phyloP scores from a whole-genome alignment of 352 stramenopile genomes.

The Globisporangium middletonii region DNA sequence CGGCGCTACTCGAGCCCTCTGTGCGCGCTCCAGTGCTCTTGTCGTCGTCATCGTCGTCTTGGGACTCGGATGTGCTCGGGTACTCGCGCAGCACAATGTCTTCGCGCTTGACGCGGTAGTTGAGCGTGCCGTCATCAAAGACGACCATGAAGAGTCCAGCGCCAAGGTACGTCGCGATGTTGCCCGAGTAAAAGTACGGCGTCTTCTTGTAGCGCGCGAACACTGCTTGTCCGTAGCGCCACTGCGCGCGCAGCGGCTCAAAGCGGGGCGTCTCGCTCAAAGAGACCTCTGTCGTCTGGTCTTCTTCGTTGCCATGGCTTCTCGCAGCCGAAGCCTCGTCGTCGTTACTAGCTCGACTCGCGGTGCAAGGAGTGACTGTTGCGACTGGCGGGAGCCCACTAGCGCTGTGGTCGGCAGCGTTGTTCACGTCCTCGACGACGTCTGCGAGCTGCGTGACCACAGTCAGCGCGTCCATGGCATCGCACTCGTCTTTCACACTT shows the following conservation, averaged over 20 bases:
- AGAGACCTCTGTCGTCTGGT: neutral
- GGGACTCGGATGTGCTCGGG: neutral
- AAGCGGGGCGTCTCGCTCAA: constrained; percentile 22
- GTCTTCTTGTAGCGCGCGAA: constrained; percentile 68
- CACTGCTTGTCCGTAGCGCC: constrained; percentile 55
- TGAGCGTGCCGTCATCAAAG: constrained; percentile 68
- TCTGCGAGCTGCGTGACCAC: too few relatives aligned
- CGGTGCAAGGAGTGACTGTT: too few relatives aligned
- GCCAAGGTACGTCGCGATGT: constrained; percentile 70
- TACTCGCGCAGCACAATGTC: constrained; percentile 48
- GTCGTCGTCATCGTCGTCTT: neutral
- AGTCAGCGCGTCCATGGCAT: too few relatives aligned
- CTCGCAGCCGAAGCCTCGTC: neutral
- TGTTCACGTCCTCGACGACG: too few relatives aligned
- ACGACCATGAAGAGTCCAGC: constrained; percentile 70
- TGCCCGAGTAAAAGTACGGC: constrained; percentile 73
- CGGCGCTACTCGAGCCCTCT: neutral
- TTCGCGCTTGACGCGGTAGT: constrained; percentile 62
- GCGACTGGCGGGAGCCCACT: too few relatives aligned
- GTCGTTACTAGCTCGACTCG: neutral
- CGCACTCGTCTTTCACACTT: too few relatives aligned
- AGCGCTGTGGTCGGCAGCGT: too few relatives aligned
- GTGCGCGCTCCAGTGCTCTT: neutral
- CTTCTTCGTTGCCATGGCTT: neutral
- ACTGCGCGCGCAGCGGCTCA: constrained; percentile 46